phyloP scores from a whole-genome alignment of 73 alveolate genomes.

The Uronychia binucleata region DNA sequence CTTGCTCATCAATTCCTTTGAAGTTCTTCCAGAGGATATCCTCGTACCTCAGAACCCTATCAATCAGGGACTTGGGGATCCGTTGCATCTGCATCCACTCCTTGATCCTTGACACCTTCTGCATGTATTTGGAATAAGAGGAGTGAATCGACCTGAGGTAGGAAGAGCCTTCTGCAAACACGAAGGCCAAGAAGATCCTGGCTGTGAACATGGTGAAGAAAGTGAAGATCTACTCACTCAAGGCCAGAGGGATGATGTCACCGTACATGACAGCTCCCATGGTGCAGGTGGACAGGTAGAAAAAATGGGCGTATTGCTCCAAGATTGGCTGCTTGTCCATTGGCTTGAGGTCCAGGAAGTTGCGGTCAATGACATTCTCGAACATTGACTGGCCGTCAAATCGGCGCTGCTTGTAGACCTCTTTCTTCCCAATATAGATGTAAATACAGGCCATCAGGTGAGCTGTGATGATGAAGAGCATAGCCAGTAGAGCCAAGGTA shows the following conservation, averaged over 20 bases:
- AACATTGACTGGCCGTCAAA: constrained; percentile 44
- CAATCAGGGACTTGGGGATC: constrained; percentile 16
- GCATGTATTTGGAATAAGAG: constrained; percentile 50
- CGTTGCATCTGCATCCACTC: constrained; percentile 47
- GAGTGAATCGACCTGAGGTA: constrained; percentile 33
- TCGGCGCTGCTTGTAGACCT: constrained; percentile 15
- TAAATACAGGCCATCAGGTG: constrained; percentile 56
- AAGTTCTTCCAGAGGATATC: constrained; percentile 54
- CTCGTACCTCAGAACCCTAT: constrained; percentile 36
- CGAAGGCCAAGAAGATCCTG: constrained; percentile 50
- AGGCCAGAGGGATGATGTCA: constrained; percentile 55
- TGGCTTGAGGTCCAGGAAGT: constrained; percentile 10
- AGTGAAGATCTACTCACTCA: constrained; percentile 48
- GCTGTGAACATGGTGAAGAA: constrained; percentile 40
- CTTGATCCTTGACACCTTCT: not conserved
- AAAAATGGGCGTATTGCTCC: constrained; percentile 44
- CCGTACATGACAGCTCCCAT: constrained; percentile 63
- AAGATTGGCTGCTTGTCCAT: constrained; percentile 1
- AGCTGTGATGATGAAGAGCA: constrained; percentile 14
- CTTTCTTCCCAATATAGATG: constrained; percentile 33
- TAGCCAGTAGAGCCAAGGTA: constrained; percentile 15
- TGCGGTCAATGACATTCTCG: not conserved
- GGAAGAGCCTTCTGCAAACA: constrained; percentile 64
- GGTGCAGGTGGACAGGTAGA: constrained; percentile 39
- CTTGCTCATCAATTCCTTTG: constrained; percentile 56